These are phyloP conservation scores for Aspergillus udagawae DNA, from an alignment of 2,329 filamentous ascomycete genomes.

Conservation along the genomic window DNA sequence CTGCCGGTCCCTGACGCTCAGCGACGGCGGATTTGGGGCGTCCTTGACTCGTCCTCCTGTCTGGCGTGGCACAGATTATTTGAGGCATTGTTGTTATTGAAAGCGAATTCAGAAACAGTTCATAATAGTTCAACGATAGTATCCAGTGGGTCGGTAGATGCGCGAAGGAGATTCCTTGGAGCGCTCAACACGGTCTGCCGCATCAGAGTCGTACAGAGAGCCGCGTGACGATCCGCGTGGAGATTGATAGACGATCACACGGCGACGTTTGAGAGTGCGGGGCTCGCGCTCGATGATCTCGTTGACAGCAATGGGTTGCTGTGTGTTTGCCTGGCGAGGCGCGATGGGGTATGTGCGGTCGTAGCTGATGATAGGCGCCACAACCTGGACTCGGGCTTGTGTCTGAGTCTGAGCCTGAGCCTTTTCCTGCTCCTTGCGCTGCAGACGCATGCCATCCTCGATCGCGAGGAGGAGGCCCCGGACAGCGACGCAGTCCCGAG, in stretches of 20 bases:
- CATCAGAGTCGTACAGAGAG: slow-evolving; percentile 34
- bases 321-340: slow-evolving; percentile 22
- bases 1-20: background rate
- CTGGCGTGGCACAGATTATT: background rate
- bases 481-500: slow-evolving; percentile 31
- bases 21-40: background rate
- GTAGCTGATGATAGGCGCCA: slow-evolving; percentile 27
- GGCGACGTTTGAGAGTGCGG: slow-evolving; percentile 22
- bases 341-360: slow-evolving; percentile 29
- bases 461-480: slow-evolving; percentile 40
- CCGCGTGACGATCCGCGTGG: slow-evolving; percentile 32
- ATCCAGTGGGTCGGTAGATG: slow-evolving; percentile 26
- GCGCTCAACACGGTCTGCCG: slow-evolving; percentile 31
- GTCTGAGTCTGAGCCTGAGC: background rate
- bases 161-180: slow-evolving; percentile 26
- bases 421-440: slow-evolving; percentile 10
- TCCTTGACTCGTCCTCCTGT: background rate
- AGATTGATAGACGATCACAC: slow-evolving; percentile 33
- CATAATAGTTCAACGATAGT: slow-evolving; percentile 23
- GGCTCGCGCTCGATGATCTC: slow-evolving; percentile 29
- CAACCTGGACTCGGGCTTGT: slow-evolving; percentile 7
- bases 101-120: background rate
- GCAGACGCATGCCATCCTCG: slow-evolving; percentile 37
- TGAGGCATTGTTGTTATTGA: background rate
- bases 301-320: slow-evolving; percentile 11